Evolutionary conservation across 257 asterid genomes (phyloP), one percentile per base, ranked within the genome.

Genomic region (Penstemon davidsonii): DNA sequence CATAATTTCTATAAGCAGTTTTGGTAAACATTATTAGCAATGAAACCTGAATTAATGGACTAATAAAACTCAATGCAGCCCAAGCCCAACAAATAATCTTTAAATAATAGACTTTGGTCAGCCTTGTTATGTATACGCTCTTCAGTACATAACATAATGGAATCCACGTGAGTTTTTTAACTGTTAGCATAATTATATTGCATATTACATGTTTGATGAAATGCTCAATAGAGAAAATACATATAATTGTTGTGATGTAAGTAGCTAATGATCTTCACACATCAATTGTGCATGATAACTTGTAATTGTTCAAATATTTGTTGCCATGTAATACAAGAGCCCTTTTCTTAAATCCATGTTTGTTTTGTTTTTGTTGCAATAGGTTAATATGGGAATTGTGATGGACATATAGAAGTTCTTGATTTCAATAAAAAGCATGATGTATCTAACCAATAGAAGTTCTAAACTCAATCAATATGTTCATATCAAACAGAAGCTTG

Each of bases 391-490:
- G 41, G 64, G 47, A 46, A 33, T 52, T 6, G 60, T 46, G 52
- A 54, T 12, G 33, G 49, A 54, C 40, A 25, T 25, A 7, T 19
- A 49, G 55, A 37, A 13, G 15, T 19, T 51, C 49, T 33, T 70
- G 68, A 46, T 5, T 64, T 60, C 37, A 43, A 25, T 44, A 37
- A 40, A 66, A 69, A 69, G 59, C 49, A 61, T 25, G 75, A 82
- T 80, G 88, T 66, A 71, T 74, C 55, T 76, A 40, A 53, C n/a
- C 8, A 57, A 68, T 44, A 76, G 66, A 68, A 65, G 55, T 37
- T 56, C 47, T 60, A 65, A 44, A 55, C 42, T 61, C 3, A 43
- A 38, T 45, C 78, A 25, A 60, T 57, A 60, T 72, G 49, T 72
- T 44, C 71, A 41, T 33, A 10, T 76, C 43, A 50, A 40, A 68